A percentile compares a stretch with the other conserved stretches of the same genome.
Evolutionary conservation across 1,284 basidiomycete species (phyloP).

Genomic region (Taiwanofungus camphoratus): DNA sequence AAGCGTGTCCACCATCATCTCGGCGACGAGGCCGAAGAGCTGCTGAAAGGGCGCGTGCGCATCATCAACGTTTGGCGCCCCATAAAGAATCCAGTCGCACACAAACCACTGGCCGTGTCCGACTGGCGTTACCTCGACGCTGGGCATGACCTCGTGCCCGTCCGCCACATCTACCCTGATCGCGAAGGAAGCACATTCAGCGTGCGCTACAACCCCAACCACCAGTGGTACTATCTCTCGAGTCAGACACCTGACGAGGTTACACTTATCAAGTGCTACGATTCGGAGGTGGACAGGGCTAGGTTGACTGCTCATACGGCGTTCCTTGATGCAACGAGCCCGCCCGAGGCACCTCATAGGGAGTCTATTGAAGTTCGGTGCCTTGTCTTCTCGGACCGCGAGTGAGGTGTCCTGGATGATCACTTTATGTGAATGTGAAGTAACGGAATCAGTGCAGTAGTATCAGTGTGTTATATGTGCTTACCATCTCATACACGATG

Average conservation of each 20-base stretch:
- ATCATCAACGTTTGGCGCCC: constrained; percentile 53
- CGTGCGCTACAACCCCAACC: constrained; percentile 31
- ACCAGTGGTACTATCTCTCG: constrained; percentile 41
- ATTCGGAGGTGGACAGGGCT: constrained; percentile 34
- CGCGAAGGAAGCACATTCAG: constrained; percentile 30
- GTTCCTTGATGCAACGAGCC: constrained; percentile 35
- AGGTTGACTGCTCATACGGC: constrained; percentile 41
- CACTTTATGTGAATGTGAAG: too few relatives aligned
- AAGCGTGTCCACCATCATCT: constrained; percentile 49
- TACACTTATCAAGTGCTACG: constrained; percentile 42
- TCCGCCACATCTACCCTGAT: constrained; percentile 26
- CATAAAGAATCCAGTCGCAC: constrained; percentile 35
- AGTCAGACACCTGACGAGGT: constrained; percentile 42
- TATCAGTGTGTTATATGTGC: neutral
- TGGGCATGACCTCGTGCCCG: constrained; percentile 29
- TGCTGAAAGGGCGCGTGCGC: constrained; percentile 43
- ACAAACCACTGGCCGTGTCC: constrained; percentile 41
- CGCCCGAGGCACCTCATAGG: constrained; percentile 33
- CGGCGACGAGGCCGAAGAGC: constrained; percentile 36
- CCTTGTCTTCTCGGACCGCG: constrained; percentile 33
- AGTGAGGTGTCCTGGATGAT: too few relatives aligned
- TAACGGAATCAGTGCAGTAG: too few relatives aligned
- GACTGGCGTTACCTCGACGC: constrained; percentile 36
- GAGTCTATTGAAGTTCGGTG: constrained; percentile 37
- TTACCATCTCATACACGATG: too few relatives aligned